These are phyloP conservation scores for Acanthamoeba polyphaga DNA, from an alignment of 208 protist genomes.

Conservation along the genomic window DNA sequence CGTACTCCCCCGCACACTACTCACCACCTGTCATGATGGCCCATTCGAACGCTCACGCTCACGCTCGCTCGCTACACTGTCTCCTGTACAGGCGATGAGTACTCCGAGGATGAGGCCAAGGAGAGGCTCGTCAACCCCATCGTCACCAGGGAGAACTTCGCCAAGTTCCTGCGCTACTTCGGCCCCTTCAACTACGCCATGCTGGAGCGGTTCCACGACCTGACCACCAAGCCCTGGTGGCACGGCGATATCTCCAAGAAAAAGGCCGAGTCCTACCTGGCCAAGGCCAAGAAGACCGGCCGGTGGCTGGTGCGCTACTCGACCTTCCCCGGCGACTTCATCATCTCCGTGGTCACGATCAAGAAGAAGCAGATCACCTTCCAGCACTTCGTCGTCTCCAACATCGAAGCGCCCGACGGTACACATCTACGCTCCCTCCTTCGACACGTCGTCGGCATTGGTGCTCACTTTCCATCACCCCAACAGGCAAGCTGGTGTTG, in stretches of 20 bases:
- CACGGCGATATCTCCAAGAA: slow-evolving; percentile 72
- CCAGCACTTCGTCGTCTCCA: slow-evolving; percentile 49
- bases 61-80: not conserved
- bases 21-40: not conserved
- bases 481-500: slow-evolving; percentile 10
- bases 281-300: slow-evolving; percentile 62
- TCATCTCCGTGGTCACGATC: slow-evolving; percentile 44
- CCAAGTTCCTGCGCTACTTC: slow-evolving; percentile 66
- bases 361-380: slow-evolving; percentile 69
- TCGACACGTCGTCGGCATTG: not conserved
- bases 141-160: slow-evolving; percentile 41
- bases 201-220: slow-evolving; percentile 44
- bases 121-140: slow-evolving; percentile 28
- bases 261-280: slow-evolving; percentile 26
- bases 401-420: slow-evolving; percentile 35
- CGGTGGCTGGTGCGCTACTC: slow-evolving; percentile 50
- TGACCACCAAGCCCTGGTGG: slow-evolving; percentile 49
- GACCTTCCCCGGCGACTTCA: slow-evolving; percentile 38
- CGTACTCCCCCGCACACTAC: not conserved
- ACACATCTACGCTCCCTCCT: not conserved
- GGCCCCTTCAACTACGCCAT: slow-evolving; percentile 21
- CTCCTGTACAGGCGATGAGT: not conserved
- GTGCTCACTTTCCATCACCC: not conserved
- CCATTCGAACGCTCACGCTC: not conserved
- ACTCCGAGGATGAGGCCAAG: slow-evolving; percentile 23